Percentiles rank a stretch among this genome's conserved stretches.
Evolutionary conservation across 345 rosid genomes (phyloP).

Genomic region (Dipteronia dyeriana): DNA sequence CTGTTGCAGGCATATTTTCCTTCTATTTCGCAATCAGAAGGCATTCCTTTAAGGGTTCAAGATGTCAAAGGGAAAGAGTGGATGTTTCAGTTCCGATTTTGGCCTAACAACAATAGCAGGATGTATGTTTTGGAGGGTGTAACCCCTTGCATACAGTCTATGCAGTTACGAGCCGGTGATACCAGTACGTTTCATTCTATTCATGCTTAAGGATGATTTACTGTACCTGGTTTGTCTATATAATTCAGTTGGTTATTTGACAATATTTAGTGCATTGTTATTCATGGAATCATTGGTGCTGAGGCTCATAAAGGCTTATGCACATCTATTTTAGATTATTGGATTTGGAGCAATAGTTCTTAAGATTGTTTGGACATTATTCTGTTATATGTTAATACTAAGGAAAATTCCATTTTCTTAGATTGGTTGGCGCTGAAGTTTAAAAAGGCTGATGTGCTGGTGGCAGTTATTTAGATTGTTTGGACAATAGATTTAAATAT

Average conservation of each 20-base stretch:
- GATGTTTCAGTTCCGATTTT: conserved; percentile 96
- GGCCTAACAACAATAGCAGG: conserved; percentile 99
- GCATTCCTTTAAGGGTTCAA: conserved; percentile 81
- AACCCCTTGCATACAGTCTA: conserved; percentile 94
- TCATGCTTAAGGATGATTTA: conserved; percentile 7
- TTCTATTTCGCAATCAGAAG: conserved; percentile 88
- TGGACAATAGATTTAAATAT: neutral
- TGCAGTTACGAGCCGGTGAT: conserved; percentile 90
- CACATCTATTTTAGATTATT: neutral
- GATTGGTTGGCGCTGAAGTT: neutral
- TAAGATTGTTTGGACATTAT: neutral
- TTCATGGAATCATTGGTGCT: neutral
- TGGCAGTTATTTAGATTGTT: conserved; percentile 1
- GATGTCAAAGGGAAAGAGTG: conserved; percentile 90
- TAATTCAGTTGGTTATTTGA: neutral
- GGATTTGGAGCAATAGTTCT: neutral
- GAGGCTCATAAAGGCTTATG: neutral
- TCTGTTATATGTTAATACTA: neutral
- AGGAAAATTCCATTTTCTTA: neutral
- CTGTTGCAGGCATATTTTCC: conserved; percentile 87
- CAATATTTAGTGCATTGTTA: neutral
- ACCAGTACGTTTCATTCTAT: conserved; percentile 52
- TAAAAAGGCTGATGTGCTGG: neutral
- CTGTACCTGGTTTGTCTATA: no score
- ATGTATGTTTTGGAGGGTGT: conserved; percentile 99